Evolutionary conservation across 2,329 filamentous ascomycete species (phyloP), one percentile per base, ranked within the genome.

Genomic region (Apiospora rasikravindrae): DNA sequence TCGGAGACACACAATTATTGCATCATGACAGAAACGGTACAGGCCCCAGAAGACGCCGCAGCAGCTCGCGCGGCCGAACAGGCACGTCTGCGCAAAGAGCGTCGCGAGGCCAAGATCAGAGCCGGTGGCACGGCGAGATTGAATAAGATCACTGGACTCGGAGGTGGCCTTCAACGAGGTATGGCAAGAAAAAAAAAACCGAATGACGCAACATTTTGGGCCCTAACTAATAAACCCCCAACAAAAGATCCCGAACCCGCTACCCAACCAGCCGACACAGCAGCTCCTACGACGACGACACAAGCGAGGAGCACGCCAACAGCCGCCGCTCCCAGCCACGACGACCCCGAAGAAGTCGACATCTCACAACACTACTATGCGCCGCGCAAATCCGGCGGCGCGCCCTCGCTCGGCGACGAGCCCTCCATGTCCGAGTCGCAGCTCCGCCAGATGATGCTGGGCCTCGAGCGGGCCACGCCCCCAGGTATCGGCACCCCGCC

Each of bases 61-160:
- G 84, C 87, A 19, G 83, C 85, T 73, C 83, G 88, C 73, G 88
- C 89, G 3, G 83, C 87, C 37, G 89, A 92, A 75, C 91, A 94
- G 82, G 91, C 92, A 49, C 90, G 93, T 67, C 86, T 94, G 72
- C 92, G 94, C 76, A 94, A 94, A 81, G 93, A 95, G 81, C 90
- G 93, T 51, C 89, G 93, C 68, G 92, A 94, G 81, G 93, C 93
- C 72, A 96, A 95, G 86, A 91, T 95, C 82, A 89, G 88, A 77
- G 90, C 91, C 69, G 91, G 92, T 73, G 93, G 92, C 72, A 89
- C 90, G 24, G 88, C 90, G 51, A 86, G 94, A 73, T 83, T 96
- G 74, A 91, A 93, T 77, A 92, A 89, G 81, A 96, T 96, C 81
- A 94, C 92, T 16, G 91, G 91, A 1, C 83, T 94, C 37, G 91